phyloP scores from a whole-genome alignment of 805 yeast genomes.

The Wickerhamomyces queroliae region DNA sequence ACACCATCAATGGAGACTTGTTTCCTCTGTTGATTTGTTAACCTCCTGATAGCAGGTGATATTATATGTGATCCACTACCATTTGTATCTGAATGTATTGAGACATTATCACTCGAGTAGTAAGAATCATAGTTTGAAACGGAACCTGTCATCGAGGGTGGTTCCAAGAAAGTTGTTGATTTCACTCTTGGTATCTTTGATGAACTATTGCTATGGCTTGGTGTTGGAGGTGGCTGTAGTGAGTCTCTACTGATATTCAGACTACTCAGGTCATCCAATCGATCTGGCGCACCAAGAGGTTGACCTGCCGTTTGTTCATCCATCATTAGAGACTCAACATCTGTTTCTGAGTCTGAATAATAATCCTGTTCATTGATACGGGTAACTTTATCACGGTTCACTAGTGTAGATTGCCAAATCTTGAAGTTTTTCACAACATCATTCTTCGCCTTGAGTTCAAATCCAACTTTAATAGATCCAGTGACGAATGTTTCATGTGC shows the following conservation, averaged over 20 bases:
- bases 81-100: conserved; percentile 1
- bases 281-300: too few species aligned
- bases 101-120: conserved; percentile 2
- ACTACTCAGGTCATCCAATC: conserved; percentile 1
- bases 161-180: neutral
- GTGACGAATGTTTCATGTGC: conserved; percentile 38
- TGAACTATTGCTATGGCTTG: neutral
- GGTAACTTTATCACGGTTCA: conserved; percentile 2
- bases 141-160: neutral
- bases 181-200: neutral
- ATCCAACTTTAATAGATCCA: conserved; percentile 39
- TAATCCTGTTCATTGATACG: conserved; percentile 19
- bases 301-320: conserved; percentile 7
- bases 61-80: too few species aligned
- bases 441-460: conserved; percentile 28
- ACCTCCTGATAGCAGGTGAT: neutral
- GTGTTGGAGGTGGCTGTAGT: neutral
- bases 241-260: neutral
- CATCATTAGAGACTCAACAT: conserved; percentile 17
- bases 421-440: conserved; percentile 13
- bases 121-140: conserved; percentile 4
- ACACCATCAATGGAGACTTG: conserved; percentile 45
- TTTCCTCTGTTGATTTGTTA: neutral
- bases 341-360: conserved; percentile 22
- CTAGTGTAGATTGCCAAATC: conserved; percentile 12